Percentiles rank a stretch among this genome's conserved stretches.
These are phyloP conservation scores for Tolypocladium endophyticum DNA, from an alignment of 2,329 filamentous ascomycete genomes.

Conservation along the genomic window DNA sequence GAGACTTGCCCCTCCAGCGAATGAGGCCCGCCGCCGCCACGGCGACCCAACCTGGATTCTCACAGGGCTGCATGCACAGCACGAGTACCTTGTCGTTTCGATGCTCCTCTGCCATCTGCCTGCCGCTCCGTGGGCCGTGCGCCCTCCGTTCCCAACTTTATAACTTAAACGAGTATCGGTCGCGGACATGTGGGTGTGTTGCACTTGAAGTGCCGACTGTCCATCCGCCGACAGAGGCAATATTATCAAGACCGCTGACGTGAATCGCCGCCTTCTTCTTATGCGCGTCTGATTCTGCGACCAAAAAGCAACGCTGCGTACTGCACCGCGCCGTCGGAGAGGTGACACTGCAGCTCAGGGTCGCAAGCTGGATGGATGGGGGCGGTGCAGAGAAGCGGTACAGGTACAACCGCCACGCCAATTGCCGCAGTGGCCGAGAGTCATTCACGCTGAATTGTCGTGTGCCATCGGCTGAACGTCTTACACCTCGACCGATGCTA, in stretches of 20 bases:
- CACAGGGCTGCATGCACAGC: not conserved
- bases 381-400: not conserved
- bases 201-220: not conserved
- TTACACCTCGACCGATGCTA: not conserved
- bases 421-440: not conserved
- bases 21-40: not conserved
- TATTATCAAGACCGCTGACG: not conserved
- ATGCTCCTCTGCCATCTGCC: not conserved
- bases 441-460: not conserved
- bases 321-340: not conserved
- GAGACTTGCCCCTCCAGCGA: not conserved
- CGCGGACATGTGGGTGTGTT: not conserved
- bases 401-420: not conserved
- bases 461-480: not conserved
- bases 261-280: not conserved
- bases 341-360: not conserved
- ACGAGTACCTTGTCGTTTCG: not conserved
- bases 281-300: not conserved
- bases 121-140: not conserved
- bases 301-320: not conserved
- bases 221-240: not conserved
- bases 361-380: not conserved
- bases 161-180: not conserved
- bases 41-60: not conserved
- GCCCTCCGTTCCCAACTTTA: not conserved